These are phyloP conservation scores for Fusarium scirpi DNA, from an alignment of 2,329 filamentous ascomycete species.

Conservation along the genomic window DNA sequence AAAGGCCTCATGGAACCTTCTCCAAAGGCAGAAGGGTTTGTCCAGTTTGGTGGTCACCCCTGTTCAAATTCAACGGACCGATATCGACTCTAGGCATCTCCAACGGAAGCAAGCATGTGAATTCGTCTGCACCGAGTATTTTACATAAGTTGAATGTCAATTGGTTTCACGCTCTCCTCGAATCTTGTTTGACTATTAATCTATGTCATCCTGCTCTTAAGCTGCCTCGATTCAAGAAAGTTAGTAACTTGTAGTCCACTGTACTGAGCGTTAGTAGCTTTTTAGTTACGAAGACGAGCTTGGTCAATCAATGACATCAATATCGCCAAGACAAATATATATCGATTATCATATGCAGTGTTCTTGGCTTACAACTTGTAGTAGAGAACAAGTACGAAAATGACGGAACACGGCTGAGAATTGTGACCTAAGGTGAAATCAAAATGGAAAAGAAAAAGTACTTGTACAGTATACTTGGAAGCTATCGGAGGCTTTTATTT, in stretches of 20 bases:
- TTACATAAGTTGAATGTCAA: neutral
- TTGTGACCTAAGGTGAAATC: neutral
- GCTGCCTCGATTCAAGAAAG: neutral
- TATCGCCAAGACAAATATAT: conserved; percentile 12
- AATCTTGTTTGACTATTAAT: neutral
- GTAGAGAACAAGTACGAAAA: neutral
- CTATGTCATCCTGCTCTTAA: neutral
- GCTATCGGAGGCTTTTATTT: neutral
- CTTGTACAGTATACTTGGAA: neutral
- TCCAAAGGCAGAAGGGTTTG: conserved; percentile 16
- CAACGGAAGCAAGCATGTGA: conserved; percentile 29
- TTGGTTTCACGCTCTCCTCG: neutral
- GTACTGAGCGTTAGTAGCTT: neutral
- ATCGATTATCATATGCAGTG: neutral
- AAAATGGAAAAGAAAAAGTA: neutral
- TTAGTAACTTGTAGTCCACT: neutral
- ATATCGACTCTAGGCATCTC: conserved; percentile 14
- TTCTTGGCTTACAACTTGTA: conserved; percentile 3
- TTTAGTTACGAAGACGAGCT: conserved; percentile 3
- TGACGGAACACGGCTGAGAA: neutral
- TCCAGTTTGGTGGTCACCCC: conserved; percentile 22
- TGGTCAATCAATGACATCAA: conserved; percentile 35
- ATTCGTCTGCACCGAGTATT: conserved; percentile 2
- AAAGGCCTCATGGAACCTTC: conserved; percentile 9
- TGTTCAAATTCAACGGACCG: conserved; percentile 25